Evolutionary conservation across 2,329 filamentous ascomycete genomes (phyloP), one percentile per base, ranked within the genome.

Genomic region (Fusarium illudens): DNA sequence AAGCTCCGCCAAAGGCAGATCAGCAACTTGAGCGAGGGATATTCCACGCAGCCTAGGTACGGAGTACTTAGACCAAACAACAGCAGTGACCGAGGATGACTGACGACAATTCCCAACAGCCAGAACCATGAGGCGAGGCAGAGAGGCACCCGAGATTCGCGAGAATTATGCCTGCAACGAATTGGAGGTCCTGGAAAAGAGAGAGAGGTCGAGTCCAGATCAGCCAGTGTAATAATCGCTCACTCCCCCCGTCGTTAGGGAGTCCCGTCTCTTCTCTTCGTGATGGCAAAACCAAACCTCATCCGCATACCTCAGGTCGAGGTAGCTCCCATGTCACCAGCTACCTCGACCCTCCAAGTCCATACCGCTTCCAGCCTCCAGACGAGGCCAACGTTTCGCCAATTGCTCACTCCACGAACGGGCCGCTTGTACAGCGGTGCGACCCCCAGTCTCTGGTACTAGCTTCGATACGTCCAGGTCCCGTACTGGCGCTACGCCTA

Each of bases 351-450:
- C 42, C 44, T 30, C 20, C 29, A 57, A 29, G 13, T 33, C 27
- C 66, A 53, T 67, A 60, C 58, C 54, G 36, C 54, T 36, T 49
- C 22, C 7, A 58, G 48, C 48, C 25, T 32, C 58, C 20, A 44
- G 33, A 33, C 33, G 13, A 37, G 33, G 27, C 55, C 39, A 42
- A 54, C 42, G 52, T 49, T 69, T 60, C 53, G 63, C 27, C 48
- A 60, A 58, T 69, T 39, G 51, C 42, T 44, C 66, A 30, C 66
- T 64, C 50, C 52, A 70, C 62, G 58, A 62, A 69, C 63, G 56
- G 66, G 60, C 67, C 63, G 66, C 67, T 52, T 50, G 54, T 70
- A 64, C 62, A 68, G 53, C n/a, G 34, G 53, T 54, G 51, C 53
- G 57, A 63, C 46, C 51, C 51, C 30, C 50, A 29, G 65, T 67